A percentile compares a stretch with the other conserved stretches of the same genome.
Conservation (phyloP, 2,329 filamentous ascomycete genomes). For the Helminthosporium solani region DNA sequence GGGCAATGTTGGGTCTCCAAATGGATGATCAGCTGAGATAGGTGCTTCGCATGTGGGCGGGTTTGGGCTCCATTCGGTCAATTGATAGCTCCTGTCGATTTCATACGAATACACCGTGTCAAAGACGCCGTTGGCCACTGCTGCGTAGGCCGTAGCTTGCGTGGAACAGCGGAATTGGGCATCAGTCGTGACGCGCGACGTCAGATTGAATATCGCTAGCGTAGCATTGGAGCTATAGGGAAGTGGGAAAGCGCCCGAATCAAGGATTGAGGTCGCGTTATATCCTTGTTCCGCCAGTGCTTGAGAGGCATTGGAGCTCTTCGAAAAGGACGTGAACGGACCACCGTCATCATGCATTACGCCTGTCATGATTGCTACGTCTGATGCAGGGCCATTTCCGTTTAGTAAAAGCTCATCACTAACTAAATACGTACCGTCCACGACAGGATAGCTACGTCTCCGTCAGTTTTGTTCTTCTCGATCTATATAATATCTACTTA, state of each 20-base stretch:
- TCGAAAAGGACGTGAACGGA: constrained; percentile 32
- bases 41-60: constrained; percentile 40
- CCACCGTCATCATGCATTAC: constrained; percentile 35
- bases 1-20: constrained; percentile 24
- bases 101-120: constrained; percentile 29
- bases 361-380: constrained; percentile 28
- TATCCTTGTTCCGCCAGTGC: constrained; percentile 21
- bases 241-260: constrained; percentile 21
- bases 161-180: constrained; percentile 33
- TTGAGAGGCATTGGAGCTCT: constrained; percentile 20
- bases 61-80: constrained; percentile 30
- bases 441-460: constrained; percentile 30
- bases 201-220: constrained; percentile 34
- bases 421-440: constrained; percentile 34
- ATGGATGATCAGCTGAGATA: constrained; percentile 20
- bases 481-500: background rate
- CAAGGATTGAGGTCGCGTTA: constrained; percentile 15
- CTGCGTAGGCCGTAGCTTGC: constrained; percentile 30
- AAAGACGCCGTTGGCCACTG: constrained; percentile 25
- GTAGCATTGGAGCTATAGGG: constrained; percentile 35
- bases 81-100: constrained; percentile 35
- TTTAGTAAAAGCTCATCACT: constrained; percentile 22
- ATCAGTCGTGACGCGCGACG: constrained; percentile 33
- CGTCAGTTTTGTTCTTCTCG: background rate
- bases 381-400: constrained; percentile 14